Evolutionary conservation across 441 rosid genomes (phyloP).

Genomic region (Pelargonium australe): DNA sequence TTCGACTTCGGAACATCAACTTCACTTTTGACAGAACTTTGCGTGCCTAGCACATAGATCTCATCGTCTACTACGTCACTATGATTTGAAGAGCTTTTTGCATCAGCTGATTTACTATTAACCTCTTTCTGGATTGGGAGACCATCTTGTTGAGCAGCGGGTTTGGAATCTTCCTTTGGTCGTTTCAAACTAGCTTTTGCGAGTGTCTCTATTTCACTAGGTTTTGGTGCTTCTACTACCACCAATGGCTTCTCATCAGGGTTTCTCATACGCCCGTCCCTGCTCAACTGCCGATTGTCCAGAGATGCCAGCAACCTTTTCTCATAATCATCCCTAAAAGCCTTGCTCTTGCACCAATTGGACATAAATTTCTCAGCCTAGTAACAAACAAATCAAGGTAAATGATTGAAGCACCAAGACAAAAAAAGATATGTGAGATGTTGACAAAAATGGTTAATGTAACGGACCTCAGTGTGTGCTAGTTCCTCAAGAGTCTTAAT

Average conservation of each 20-base stretch:
- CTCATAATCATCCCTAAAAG: slow-evolving; percentile 66
- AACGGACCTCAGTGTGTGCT: slow-evolving; percentile 40
- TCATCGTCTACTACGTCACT: slow-evolving; percentile 34
- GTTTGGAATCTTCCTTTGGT: slow-evolving; percentile 46
- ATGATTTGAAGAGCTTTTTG: slow-evolving; percentile 31
- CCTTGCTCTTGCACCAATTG: slow-evolving; percentile 50
- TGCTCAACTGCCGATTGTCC: slow-evolving; percentile 53
- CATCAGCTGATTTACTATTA: slow-evolving; percentile 13
- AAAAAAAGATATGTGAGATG: neutral
- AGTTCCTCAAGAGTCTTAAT: slow-evolving; percentile 46
- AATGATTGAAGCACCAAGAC: slow-evolving; percentile 18
- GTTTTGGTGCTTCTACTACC: slow-evolving; percentile 25
- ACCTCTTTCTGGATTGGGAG: too few species aligned
- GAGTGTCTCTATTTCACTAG: slow-evolving; percentile 34
- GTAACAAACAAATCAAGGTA: slow-evolving; percentile 15
- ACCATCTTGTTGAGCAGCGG: slow-evolving; percentile 22
- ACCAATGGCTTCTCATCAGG: slow-evolving; percentile 78
- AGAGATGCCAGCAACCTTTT: slow-evolving; percentile 57
- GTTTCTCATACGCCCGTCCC: slow-evolving; percentile 68
- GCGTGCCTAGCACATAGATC: slow-evolving; percentile 27
- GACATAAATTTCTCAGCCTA: slow-evolving; percentile 77
- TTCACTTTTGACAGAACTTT: slow-evolving; percentile 35
- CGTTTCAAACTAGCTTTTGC: slow-evolving; percentile 20
- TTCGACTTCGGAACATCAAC: slow-evolving; percentile 57
- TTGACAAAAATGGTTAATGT: neutral